A percentile compares a stretch with the other conserved stretches of the same genome.
phyloP scores from a whole-genome alignment of 768 basidiomycete species.

The Mycena floridula region DNA sequence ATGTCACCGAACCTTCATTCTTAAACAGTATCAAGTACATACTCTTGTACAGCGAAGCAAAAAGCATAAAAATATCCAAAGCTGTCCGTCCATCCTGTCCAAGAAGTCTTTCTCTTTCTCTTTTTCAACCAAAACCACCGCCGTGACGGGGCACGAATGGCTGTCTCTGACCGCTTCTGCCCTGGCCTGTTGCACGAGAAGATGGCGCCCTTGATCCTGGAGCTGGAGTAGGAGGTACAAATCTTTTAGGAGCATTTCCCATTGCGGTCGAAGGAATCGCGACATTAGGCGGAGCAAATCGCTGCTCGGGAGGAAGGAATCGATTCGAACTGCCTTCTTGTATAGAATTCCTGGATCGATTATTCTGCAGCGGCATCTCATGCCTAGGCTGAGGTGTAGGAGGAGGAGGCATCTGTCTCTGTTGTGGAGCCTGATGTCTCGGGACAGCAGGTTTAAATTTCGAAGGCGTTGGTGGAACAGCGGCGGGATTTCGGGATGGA shows the following conservation, averaged over 20 bases:
- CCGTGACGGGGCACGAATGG: slow-evolving; percentile 39
- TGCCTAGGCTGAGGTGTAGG: slow-evolving; percentile 43
- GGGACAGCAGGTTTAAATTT: slow-evolving; percentile 18
- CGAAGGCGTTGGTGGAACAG: slow-evolving; percentile 14
- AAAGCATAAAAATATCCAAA: neutral
- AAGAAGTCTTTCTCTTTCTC: neutral
- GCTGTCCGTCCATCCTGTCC: neutral
- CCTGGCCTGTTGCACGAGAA: slow-evolving; percentile 14
- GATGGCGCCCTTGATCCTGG: slow-evolving; percentile 16
- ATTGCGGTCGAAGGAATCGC: slow-evolving; percentile 7
- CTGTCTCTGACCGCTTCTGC: slow-evolving; percentile 36
- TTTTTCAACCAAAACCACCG: neutral
- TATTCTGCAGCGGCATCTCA: slow-evolving; percentile 21
- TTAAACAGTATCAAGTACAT: neutral
- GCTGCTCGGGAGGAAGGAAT: slow-evolving; percentile 23
- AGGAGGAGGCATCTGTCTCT: slow-evolving; percentile 44
- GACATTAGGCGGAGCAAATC: slow-evolving; percentile 20
- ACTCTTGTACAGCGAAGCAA: no score
- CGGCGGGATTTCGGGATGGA: slow-evolving; percentile 13
- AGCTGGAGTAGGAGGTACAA: neutral
- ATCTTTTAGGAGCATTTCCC: slow-evolving; percentile 12
- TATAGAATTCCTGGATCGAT: slow-evolving; percentile 4
- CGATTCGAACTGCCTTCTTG: slow-evolving; percentile 19
- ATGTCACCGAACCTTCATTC: no score
- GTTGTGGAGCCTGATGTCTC: slow-evolving; percentile 3